Conservation (phyloP, 129 eudicot genomes). For the Mikania micrantha region DNA sequence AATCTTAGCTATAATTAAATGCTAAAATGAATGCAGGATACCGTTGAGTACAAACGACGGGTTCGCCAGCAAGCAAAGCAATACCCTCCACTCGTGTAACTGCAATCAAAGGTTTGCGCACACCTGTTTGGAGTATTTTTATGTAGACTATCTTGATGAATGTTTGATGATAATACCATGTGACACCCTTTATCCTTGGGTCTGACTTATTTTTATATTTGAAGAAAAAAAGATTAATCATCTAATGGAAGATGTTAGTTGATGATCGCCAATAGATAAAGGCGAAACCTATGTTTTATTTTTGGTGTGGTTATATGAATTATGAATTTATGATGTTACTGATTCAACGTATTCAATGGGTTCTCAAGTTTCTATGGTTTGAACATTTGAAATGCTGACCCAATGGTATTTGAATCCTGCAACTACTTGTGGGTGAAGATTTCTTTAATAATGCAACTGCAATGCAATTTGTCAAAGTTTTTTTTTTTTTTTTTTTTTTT, state of each 20-base stretch:
- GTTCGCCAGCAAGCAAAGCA: slow-evolving; percentile 73
- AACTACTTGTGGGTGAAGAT: slow-evolving; percentile 1
- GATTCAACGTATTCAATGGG: background rate
- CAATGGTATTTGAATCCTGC: slow-evolving; percentile 2
- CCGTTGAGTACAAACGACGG: slow-evolving; percentile 68
- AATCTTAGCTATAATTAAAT: background rate
- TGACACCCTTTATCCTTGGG: slow-evolving; percentile 16
- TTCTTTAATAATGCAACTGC: slow-evolving; percentile 20
- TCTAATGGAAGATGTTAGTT: slow-evolving; percentile 22
- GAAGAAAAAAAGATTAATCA: slow-evolving; percentile 12
- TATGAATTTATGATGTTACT: too few relatives aligned
- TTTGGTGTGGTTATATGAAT: slow-evolving; percentile 26
- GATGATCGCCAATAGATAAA: slow-evolving; percentile 17
- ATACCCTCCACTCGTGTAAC: slow-evolving; percentile 57
- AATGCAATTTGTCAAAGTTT: too few relatives aligned
- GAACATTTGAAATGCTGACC: slow-evolving; percentile 6
- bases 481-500: too few relatives aligned
- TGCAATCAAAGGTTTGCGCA: slow-evolving; percentile 4
- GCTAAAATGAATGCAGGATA: slow-evolving; percentile 44
- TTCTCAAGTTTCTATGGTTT: slow-evolving; percentile 9
- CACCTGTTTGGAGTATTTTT: slow-evolving; percentile 11
- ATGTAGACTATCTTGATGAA: slow-evolving; percentile 17
- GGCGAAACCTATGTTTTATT: slow-evolving; percentile 5
- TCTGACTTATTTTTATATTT: slow-evolving; percentile 20
- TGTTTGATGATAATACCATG: slow-evolving; percentile 1